phyloP scores from a whole-genome alignment of 1,139 yeast genomes.

The Pichia inconspicua region DNA sequence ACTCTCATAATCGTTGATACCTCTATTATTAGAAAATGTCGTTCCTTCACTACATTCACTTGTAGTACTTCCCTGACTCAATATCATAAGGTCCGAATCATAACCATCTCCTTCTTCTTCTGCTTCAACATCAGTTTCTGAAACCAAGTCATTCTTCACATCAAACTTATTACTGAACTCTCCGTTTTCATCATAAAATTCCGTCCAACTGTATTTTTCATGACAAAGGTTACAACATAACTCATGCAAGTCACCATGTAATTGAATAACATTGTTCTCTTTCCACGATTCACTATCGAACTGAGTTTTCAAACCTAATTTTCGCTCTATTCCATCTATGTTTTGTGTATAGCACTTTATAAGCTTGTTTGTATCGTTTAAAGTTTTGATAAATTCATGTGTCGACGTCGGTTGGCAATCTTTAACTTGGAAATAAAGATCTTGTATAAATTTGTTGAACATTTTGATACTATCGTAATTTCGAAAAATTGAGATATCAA shows the following conservation, averaged over 20 bases:
- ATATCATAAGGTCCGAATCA: slow-evolving; percentile 6
- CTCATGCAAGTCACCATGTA: slow-evolving; percentile 82
- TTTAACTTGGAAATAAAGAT: slow-evolving; percentile 55
- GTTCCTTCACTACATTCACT: slow-evolving; percentile 2
- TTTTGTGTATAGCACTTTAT: slow-evolving; percentile 81
- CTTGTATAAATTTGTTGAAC: slow-evolving; percentile 73
- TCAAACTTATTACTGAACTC: slow-evolving; percentile 35
- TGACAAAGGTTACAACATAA: slow-evolving; percentile 45
- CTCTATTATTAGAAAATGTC: slow-evolving; percentile 3
- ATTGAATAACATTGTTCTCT: slow-evolving; percentile 67
- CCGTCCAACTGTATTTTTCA: slow-evolving; percentile 52
- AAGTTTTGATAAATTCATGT: slow-evolving; percentile 62
- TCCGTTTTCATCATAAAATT: slow-evolving; percentile 71
- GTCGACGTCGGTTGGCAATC: slow-evolving; percentile 76
- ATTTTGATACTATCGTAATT: slow-evolving; percentile 53
- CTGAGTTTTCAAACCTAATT: slow-evolving; percentile 24
- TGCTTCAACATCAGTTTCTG: neutral
- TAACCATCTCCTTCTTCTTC: slow-evolving; percentile 3
- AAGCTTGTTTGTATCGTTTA: slow-evolving; percentile 60
- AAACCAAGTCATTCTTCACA: neutral
- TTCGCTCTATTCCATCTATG: slow-evolving; percentile 61
- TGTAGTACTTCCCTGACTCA: slow-evolving; percentile 5
- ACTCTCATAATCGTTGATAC: slow-evolving; percentile 1
- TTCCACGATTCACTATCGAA: slow-evolving; percentile 41
- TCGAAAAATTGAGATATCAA: slow-evolving; percentile 76